A percentile compares a stretch with the other conserved stretches of the same genome.
Evolutionary conservation across 768 basidiomycete genomes (phyloP).

Genomic region (Cubamyces lactineus): DNA sequence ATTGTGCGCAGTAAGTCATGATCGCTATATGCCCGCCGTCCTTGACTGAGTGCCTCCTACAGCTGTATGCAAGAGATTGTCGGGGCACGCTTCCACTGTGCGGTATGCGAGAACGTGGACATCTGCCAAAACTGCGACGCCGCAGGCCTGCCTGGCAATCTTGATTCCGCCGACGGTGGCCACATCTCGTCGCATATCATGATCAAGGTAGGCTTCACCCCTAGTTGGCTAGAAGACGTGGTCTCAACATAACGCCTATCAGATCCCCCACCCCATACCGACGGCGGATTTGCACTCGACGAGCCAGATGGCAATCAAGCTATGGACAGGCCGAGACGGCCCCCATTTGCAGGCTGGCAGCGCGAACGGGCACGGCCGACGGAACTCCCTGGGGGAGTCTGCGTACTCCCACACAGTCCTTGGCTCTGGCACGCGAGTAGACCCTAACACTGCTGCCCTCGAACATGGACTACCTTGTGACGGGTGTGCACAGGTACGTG

Average conservation of each 20-base stretch:
- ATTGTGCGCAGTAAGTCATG: slow-evolving; percentile 78
- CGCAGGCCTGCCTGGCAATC: slow-evolving; percentile 80
- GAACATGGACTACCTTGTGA: slow-evolving; percentile 68
- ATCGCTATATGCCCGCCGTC: neutral
- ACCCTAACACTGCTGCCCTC: slow-evolving; percentile 29
- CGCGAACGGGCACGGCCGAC: slow-evolving; percentile 45
- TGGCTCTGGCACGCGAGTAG: slow-evolving; percentile 42
- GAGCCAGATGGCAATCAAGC: slow-evolving; percentile 69
- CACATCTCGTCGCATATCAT: slow-evolving; percentile 88
- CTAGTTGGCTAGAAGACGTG: neutral
- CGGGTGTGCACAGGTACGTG: slow-evolving; percentile 58
- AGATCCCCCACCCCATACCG: slow-evolving; percentile 89
- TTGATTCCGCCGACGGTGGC: slow-evolving; percentile 76
- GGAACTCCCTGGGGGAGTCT: slow-evolving; percentile 58
- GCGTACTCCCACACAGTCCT: slow-evolving; percentile 73
- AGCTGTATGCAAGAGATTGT: slow-evolving; percentile 91
- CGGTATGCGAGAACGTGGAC: slow-evolving; percentile 82
- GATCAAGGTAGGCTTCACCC: slow-evolving; percentile 70
- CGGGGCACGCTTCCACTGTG: slow-evolving; percentile 92
- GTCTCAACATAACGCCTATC: neutral
- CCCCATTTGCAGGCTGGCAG: slow-evolving; percentile 55
- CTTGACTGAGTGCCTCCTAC: neutral
- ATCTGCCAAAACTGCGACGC: slow-evolving; percentile 89
- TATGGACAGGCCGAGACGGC: slow-evolving; percentile 80
- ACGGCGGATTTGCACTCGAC: slow-evolving; percentile 73